A percentile compares a stretch with the other conserved stretches of the same genome.
These are phyloP conservation scores for Xanthoconium purpureum DNA, from an alignment of 768 basidiomycete species.

Conservation along the genomic window DNA sequence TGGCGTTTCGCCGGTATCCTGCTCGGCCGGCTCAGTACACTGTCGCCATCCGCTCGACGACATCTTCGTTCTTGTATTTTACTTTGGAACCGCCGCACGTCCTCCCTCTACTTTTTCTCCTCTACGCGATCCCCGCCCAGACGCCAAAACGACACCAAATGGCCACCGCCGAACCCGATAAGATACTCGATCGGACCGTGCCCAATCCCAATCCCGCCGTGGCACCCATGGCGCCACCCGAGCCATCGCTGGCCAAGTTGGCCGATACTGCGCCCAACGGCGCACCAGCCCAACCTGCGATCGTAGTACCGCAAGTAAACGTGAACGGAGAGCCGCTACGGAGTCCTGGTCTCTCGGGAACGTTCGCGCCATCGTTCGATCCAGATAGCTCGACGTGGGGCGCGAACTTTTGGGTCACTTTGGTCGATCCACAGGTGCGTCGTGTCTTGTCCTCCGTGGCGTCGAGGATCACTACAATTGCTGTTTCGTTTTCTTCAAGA, in stretches of 20 bases:
- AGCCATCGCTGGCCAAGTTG: slow-evolving; percentile 6
- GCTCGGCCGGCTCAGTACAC: slow-evolving; percentile 11
- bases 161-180: slow-evolving; percentile 27
- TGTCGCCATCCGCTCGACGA: slow-evolving; percentile 7
- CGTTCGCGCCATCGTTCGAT: slow-evolving; percentile 18
- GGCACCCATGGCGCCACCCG: slow-evolving; percentile 1
- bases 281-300: slow-evolving; percentile 6
- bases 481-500: slow-evolving; percentile 31
- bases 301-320: slow-evolving; percentile 35
- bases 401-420: slow-evolving; percentile 91
- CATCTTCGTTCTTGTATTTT: slow-evolving; percentile 21
- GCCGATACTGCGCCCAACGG: slow-evolving; percentile 9
- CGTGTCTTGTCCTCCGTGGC: slow-evolving; percentile 3
- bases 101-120: background rate
- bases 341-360: slow-evolving; percentile 33
- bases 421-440: slow-evolving; percentile 85
- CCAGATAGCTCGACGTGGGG: slow-evolving; percentile 65
- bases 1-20: slow-evolving; percentile 11
- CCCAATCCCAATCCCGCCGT: slow-evolving; percentile 3
- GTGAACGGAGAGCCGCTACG: slow-evolving; percentile 33
- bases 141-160: slow-evolving; percentile 17
- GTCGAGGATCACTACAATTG: slow-evolving; percentile 9
- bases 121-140: slow-evolving; percentile 8
- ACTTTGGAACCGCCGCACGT: slow-evolving; percentile 1
- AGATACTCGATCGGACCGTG: slow-evolving; percentile 21